These are phyloP conservation scores for Rheum nobile DNA, from an alignment of 148 eudicot species.

Conservation along the genomic window DNA sequence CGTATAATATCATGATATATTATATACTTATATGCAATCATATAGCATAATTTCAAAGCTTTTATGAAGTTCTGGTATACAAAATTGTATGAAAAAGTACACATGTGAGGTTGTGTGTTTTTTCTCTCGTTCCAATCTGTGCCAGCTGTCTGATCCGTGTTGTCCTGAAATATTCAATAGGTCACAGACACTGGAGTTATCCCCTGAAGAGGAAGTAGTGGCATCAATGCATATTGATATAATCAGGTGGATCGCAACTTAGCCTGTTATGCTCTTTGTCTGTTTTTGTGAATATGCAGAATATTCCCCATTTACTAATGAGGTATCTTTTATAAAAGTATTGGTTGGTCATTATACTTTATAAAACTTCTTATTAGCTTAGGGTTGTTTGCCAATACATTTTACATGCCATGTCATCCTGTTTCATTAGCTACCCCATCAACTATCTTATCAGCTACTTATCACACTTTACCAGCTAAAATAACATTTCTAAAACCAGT, in stretches of 20 bases:
- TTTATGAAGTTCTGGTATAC: neutral
- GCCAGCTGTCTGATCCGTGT: neutral
- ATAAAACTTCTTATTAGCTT: neutral
- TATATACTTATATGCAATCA: neutral
- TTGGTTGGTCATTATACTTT: neutral
- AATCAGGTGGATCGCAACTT: conserved; percentile 40
- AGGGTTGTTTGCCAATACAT: neutral
- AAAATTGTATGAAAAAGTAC: neutral
- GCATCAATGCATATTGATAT: conserved; percentile 80
- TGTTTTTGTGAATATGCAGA: neutral
- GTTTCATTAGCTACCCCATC: no score
- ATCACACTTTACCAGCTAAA: no score
- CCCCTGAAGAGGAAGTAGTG: conserved; percentile 89
- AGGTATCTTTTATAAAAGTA: neutral
- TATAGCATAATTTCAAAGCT: neutral
- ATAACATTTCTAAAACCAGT: no score
- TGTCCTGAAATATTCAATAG: conserved; percentile 20
- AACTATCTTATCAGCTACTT: no score
- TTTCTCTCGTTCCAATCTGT: neutral
- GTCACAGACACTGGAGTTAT: conserved; percentile 63
- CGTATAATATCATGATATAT: neutral
- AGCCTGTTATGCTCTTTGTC: neutral
- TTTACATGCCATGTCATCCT: no score
- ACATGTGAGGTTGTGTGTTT: neutral
- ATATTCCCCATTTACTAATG: neutral